Evolutionary conservation across 768 basidiomycete species (phyloP).

Genomic region (Calvatia gigantea): DNA sequence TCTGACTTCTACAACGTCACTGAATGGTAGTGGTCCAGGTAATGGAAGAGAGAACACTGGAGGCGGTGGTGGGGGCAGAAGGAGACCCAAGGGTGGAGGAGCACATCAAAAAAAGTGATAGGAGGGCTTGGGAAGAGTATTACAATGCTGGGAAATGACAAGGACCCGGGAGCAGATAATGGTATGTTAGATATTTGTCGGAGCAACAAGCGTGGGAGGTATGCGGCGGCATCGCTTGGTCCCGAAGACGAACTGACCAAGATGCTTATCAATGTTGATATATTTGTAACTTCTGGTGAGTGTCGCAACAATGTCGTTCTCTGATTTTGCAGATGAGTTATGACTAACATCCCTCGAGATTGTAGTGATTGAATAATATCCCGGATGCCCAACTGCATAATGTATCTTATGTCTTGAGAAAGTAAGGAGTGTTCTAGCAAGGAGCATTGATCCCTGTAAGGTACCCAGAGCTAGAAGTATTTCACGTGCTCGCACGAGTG

Average conservation of each 20-base stretch:
- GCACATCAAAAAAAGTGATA: slow-evolving; percentile 55
- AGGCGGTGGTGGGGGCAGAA: slow-evolving; percentile 34
- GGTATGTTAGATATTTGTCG: slow-evolving; percentile 78
- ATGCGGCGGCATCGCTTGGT: slow-evolving; percentile 5
- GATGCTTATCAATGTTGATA: too few species aligned
- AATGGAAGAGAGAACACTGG: slow-evolving; percentile 18
- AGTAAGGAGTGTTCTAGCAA: neutral
- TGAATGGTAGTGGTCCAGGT: slow-evolving; percentile 15
- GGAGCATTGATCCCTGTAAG: too few species aligned
- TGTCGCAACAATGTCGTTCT: too few species aligned
- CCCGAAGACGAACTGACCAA: slow-evolving; percentile 3
- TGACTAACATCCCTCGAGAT: too few species aligned
- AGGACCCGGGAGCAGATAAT: slow-evolving; percentile 69
- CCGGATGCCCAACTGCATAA: too few species aligned
- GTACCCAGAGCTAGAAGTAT: neutral
- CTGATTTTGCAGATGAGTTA: too few species aligned
- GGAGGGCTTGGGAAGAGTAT: slow-evolving; percentile 78
- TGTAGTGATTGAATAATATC: neutral
- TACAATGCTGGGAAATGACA: slow-evolving; percentile 47
- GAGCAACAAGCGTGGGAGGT: slow-evolving; percentile 58
- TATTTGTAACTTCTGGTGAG: too few species aligned
- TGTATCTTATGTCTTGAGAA: neutral
- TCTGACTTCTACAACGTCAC: slow-evolving; percentile 19
- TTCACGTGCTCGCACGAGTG: neutral
- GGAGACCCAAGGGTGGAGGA: slow-evolving; percentile 52